phyloP scores from a whole-genome alignment of 495 filamentous ascomycete species.

The Neurospora cerealis region DNA sequence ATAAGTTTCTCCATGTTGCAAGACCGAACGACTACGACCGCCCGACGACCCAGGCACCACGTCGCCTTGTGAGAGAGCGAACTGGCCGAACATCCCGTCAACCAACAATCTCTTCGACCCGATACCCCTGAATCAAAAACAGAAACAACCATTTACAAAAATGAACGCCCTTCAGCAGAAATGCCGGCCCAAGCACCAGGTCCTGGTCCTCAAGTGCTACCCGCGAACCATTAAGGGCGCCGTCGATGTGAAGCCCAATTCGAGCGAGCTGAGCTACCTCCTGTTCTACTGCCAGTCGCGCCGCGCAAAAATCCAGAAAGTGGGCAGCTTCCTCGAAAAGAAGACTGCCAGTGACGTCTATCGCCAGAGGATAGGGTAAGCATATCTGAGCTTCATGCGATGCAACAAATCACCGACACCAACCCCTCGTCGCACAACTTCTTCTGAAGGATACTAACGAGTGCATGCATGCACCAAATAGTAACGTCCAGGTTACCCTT shows the following conservation, averaged over 20 bases:
- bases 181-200: constrained; percentile 84
- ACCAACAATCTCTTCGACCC: not conserved
- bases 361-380: constrained; percentile 69
- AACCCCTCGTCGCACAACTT: not conserved
- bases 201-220: constrained; percentile 88
- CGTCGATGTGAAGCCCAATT: constrained; percentile 83
- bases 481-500: constrained; percentile 87
- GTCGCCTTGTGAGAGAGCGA: not conserved
- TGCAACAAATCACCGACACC: not conserved
- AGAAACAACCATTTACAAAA: constrained; percentile 6
- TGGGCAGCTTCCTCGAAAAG: constrained; percentile 83
- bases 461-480: constrained; percentile 20
- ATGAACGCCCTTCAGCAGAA: constrained; percentile 49
- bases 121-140: not conserved
- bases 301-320: constrained; percentile 86
- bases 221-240: constrained; percentile 81
- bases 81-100: not conserved
- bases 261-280: constrained; percentile 88
- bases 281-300: constrained; percentile 92
- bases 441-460: not conserved
- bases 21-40: not conserved
- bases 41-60: not conserved
- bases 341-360: constrained; percentile 81
- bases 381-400: constrained; percentile 5
- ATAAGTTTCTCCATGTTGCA: not conserved